A percentile compares a stretch with the other conserved stretches of the same genome.
Conservation (phyloP, 148 eudicot species). For the Nepenthes gracilis region DNA sequence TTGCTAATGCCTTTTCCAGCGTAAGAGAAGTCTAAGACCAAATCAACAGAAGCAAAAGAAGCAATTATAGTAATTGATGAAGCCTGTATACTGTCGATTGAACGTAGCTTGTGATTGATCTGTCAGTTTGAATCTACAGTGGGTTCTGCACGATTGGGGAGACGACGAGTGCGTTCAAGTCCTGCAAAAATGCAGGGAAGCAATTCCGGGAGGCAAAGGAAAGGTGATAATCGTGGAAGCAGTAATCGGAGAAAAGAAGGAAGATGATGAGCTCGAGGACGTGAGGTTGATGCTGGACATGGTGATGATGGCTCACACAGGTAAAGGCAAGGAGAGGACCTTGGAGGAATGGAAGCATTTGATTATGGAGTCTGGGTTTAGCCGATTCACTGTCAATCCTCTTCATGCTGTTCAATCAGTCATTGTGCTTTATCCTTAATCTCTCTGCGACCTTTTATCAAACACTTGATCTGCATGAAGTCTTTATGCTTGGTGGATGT, state of each 20-base stretch:
- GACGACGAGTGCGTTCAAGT: slow-evolving; percentile 61
- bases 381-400: slow-evolving; percentile 19
- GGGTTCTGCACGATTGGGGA: slow-evolving; percentile 79
- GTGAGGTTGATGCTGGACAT: slow-evolving; percentile 55
- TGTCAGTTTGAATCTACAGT: slow-evolving; percentile 8
- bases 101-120: neutral
- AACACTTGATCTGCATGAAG: neutral
- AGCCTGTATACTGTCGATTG: neutral
- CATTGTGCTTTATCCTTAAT: slow-evolving; percentile 45
- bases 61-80: neutral
- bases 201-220: slow-evolving; percentile 38
- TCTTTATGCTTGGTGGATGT: neutral
- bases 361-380: slow-evolving; percentile 41
- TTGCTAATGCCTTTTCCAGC: too few species aligned
- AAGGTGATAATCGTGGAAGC: slow-evolving; percentile 63
- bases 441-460: neutral
- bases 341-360: slow-evolving; percentile 44
- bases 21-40: too few species aligned
- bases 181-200: slow-evolving; percentile 42
- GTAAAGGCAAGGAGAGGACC: slow-evolving; percentile 63
- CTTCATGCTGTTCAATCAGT: slow-evolving; percentile 38
- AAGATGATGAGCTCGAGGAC: slow-evolving; percentile 20
- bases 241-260: slow-evolving; percentile 28
- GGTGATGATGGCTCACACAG: slow-evolving; percentile 80
- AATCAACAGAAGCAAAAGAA: too few species aligned